Evolutionary conservation across 163 green algal genomes (phyloP).

Genomic region (Scenedesmus sp.): DNA sequence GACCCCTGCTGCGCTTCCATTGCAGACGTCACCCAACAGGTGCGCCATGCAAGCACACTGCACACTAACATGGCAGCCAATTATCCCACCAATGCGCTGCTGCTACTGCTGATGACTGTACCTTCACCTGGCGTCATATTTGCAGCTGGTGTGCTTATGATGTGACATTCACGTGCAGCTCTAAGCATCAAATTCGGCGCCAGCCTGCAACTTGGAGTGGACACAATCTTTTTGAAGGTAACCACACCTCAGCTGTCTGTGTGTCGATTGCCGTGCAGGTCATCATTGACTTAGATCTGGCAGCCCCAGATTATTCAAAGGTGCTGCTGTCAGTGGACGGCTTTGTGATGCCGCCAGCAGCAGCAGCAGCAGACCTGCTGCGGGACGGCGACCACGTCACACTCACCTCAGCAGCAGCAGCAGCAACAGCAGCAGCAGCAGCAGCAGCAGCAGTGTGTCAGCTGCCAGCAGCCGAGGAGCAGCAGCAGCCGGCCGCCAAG

Average conservation of each 20-base stretch:
- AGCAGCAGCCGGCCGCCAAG: neutral
- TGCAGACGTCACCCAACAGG: neutral
- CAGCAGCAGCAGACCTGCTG: constrained; percentile 6
- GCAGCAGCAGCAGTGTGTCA: constrained; percentile 3
- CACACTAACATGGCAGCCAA: neutral
- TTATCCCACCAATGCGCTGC: neutral
- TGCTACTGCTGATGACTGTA: neutral
- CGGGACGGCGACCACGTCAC: constrained; percentile 40
- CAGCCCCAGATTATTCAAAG: neutral
- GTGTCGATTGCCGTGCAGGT: neutral
- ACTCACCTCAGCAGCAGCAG: neutral
- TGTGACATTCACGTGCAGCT: too few species aligned
- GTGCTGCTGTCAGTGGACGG: constrained; percentile 42
- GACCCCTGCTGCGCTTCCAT: neutral
- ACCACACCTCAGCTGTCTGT: too few species aligned
- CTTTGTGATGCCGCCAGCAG: constrained; percentile 24
- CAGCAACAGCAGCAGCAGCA: constrained; percentile 8
- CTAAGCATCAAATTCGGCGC: too few species aligned
- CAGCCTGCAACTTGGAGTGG: too few species aligned
- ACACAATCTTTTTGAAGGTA: too few species aligned
- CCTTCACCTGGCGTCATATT: neutral
- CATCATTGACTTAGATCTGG: neutral
- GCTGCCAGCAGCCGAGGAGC: neutral
- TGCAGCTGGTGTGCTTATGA: too few species aligned
- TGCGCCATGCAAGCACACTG: neutral